phyloP scores from a whole-genome alignment of 768 basidiomycete species.

The Termitomyces titanicus region DNA sequence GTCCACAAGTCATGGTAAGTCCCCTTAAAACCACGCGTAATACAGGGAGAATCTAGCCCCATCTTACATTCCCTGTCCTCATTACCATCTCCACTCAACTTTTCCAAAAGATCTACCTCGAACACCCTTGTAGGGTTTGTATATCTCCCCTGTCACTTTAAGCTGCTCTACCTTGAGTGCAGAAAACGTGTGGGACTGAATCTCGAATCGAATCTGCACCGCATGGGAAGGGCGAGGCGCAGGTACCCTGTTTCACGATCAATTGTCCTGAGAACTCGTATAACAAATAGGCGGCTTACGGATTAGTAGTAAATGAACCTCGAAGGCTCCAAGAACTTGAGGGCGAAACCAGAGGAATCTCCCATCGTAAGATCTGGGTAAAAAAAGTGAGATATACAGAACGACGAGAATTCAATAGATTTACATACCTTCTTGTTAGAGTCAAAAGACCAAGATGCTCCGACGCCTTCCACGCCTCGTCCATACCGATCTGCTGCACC shows the following conservation, averaged over 20 bases:
- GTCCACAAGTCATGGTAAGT: background rate
- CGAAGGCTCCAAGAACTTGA: conserved; percentile 70
- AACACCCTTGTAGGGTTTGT: conserved; percentile 93
- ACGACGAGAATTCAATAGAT: background rate
- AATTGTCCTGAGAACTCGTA: background rate
- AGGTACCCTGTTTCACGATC: conserved; percentile 20
- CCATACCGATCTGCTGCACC: conserved; percentile 27
- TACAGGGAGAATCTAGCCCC: background rate
- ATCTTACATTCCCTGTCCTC: background rate
- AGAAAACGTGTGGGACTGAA: conserved; percentile 72
- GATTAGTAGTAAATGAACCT: conserved; percentile 58
- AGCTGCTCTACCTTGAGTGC: conserved; percentile 84
- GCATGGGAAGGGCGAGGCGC: conserved; percentile 70
- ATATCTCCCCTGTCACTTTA: conserved; percentile 70
- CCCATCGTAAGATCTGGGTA: conserved; percentile 73
- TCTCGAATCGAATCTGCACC: conserved; percentile 67
- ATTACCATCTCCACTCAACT: conserved; percentile 65
- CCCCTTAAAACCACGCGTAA: background rate
- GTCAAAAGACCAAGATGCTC: conserved; percentile 82
- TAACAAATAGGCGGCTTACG: background rate
- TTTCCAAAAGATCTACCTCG: conserved; percentile 63
- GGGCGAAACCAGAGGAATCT: conserved; percentile 62
- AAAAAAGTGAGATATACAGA: background rate
- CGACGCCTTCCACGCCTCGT: conserved; percentile 18
- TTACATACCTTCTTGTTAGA: conserved; percentile 52